These are phyloP conservation scores for Candida nemodendra DNA, from an alignment of 805 yeast species.

Conservation along the genomic window DNA sequence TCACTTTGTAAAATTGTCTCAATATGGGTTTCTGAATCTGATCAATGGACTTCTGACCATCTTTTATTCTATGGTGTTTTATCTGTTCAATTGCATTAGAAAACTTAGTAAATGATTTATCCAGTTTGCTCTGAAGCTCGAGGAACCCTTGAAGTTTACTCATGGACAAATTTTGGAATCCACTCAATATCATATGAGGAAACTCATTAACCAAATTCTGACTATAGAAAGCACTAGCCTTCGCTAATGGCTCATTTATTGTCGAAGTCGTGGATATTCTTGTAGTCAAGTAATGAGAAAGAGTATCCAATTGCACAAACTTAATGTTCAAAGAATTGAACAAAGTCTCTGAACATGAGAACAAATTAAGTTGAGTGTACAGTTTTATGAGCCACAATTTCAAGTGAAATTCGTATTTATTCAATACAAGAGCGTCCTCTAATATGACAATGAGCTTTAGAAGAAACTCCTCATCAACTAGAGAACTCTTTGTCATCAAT, in stretches of 20 bases:
- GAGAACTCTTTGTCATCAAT: slow-evolving; percentile 4
- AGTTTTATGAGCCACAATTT: slow-evolving; percentile 69
- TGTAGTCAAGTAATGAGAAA: slow-evolving; percentile 52
- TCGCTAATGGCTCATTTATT: slow-evolving; percentile 34
- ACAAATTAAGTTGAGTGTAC: slow-evolving; percentile 57
- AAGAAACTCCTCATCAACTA: slow-evolving; percentile 22
- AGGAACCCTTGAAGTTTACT: slow-evolving; percentile 68
- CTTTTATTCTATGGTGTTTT: slow-evolving; percentile 34
- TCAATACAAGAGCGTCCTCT: slow-evolving; percentile 53
- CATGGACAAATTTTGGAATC: slow-evolving; percentile 58
- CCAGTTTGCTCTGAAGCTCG: slow-evolving; percentile 53
- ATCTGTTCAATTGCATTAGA: slow-evolving; percentile 35
- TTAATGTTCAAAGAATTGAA: slow-evolving; percentile 61
- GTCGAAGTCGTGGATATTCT: slow-evolving; percentile 44
- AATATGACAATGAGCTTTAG: slow-evolving; percentile 50
- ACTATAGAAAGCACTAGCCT: slow-evolving; percentile 46
- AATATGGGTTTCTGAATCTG: slow-evolving; percentile 14
- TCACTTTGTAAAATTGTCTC: slow-evolving; percentile 14
- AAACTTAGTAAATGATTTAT: slow-evolving; percentile 48
- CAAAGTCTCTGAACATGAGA: slow-evolving; percentile 46
- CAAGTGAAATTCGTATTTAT: slow-evolving; percentile 71
- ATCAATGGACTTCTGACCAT: slow-evolving; percentile 17
- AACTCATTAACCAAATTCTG: slow-evolving; percentile 52
- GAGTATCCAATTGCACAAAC: slow-evolving; percentile 72
- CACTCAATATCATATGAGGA: slow-evolving; percentile 45